phyloP scores from a whole-genome alignment of 2,329 filamentous ascomycete genomes.

The Aureobasidium zeae region DNA sequence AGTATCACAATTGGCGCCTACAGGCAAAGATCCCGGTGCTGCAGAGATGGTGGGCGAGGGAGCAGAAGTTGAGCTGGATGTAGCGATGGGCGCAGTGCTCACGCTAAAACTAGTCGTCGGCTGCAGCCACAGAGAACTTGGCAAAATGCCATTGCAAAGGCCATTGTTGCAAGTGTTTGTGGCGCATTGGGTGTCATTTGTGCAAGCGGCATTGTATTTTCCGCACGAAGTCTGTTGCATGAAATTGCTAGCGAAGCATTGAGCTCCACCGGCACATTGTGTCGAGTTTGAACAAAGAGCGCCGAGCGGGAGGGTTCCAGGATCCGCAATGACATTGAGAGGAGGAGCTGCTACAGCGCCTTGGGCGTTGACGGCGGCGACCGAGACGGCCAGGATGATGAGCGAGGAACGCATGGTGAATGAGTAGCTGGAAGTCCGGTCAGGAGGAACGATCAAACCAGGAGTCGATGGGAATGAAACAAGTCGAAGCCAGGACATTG shows the following conservation, averaged over 20 bases:
- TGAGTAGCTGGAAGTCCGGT: background rate
- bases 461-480: background rate
- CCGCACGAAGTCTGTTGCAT: constrained; percentile 19
- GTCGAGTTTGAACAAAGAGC: constrained; percentile 17
- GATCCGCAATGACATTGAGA: constrained; percentile 18
- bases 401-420: constrained; percentile 2
- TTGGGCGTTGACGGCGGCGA: constrained; percentile 4
- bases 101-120: background rate
- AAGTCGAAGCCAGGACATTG: background rate
- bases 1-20: constrained; percentile 19
- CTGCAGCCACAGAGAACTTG: constrained; percentile 1
- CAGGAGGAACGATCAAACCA: background rate
- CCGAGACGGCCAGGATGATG: constrained; percentile 2
- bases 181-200: constrained; percentile 20
- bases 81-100: background rate
- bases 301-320: constrained; percentile 21
- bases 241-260: constrained; percentile 20
- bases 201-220: constrained; percentile 23
- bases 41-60: constrained; percentile 17
- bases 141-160: constrained; percentile 21
- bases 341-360: constrained; percentile 7
- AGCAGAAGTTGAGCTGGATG: background rate
- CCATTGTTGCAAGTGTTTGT: constrained; percentile 23
- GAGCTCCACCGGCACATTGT: constrained; percentile 19
- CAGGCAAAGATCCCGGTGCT: constrained; percentile 18